Conservation (phyloP, 2,329 filamentous ascomycete species). For the Herpotrichia juniperi region DNA sequence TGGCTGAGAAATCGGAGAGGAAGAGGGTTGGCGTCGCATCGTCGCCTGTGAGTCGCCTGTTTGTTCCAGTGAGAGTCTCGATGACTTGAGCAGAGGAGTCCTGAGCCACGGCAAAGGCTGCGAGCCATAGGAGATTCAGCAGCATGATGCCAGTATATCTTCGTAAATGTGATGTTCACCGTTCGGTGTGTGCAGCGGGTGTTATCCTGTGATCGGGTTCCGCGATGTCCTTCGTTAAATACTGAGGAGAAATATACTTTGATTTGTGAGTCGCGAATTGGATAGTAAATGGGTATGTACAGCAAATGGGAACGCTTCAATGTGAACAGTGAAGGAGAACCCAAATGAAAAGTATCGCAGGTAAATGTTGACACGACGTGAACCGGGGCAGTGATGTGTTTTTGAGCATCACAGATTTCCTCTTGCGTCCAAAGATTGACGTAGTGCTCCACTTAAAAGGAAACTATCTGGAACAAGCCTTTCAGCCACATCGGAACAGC, state of each 20-base stretch:
- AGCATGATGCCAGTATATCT: not conserved
- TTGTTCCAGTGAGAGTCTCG: constrained; percentile 28
- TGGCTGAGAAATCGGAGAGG: constrained; percentile 36
- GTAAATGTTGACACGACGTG: not conserved
- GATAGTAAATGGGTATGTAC: not conserved
- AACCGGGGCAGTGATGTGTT: not conserved
- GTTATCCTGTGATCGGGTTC: not conserved
- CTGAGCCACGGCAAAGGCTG: constrained; percentile 28
- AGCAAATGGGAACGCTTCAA: not conserved
- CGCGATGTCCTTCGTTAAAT: no score
- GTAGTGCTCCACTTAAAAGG: constrained; percentile 14
- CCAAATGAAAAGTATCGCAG: not conserved
- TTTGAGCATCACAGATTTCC: constrained; percentile 8
- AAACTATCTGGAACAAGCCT: constrained; percentile 12
- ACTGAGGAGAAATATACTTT: no score
- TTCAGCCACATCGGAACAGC: constrained; percentile 14
- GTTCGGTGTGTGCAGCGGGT: not conserved
- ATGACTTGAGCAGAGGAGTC: constrained; percentile 30
- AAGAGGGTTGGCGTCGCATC: constrained; percentile 31
- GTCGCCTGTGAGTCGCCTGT: constrained; percentile 18
- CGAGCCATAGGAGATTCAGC: constrained; percentile 26
- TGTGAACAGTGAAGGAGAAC: not conserved
- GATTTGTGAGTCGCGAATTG: not conserved
- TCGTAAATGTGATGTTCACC: not conserved
- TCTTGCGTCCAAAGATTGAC: constrained; percentile 20